Evolutionary conservation across 371 early-diverging fungal genomes (phyloP).

Genomic region (Circinella minor): DNA sequence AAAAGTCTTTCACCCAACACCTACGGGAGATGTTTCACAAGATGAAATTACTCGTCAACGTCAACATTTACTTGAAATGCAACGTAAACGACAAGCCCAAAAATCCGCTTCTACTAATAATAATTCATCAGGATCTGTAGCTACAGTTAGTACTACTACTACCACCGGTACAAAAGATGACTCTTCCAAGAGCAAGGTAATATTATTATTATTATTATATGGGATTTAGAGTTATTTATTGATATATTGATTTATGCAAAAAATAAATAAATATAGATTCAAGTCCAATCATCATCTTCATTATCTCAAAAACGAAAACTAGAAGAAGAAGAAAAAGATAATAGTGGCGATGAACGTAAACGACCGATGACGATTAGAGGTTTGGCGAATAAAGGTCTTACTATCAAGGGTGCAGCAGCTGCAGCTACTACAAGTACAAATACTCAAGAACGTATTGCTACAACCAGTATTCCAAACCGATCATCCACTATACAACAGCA

Average conservation of each 20-base stretch:
- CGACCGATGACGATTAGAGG: constrained; percentile 5
- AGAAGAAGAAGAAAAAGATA: not conserved
- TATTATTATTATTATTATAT: not conserved
- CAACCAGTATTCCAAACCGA: not conserved
- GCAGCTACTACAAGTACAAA: constrained; percentile 2
- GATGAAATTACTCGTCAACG: constrained; percentile 30
- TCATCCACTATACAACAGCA: not conserved
- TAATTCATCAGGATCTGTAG: too few relatives aligned
- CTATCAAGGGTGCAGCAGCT: constrained; percentile 15
- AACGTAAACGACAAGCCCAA: not conserved
- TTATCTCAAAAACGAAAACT: not conserved
- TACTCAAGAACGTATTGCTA: not conserved
- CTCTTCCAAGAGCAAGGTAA: not conserved
- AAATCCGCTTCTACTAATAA: not conserved
- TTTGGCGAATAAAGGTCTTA: constrained; percentile 2
- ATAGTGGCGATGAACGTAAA: not conserved
- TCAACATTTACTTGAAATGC: constrained; percentile 1
- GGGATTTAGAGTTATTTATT: not conserved
- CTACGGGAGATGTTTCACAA: constrained; percentile 34
- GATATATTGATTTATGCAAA: not conserved
- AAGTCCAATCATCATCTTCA: not conserved
- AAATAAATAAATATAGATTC: not conserved
- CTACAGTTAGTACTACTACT: not conserved
- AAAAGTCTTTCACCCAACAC: not conserved
- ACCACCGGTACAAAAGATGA: not conserved